Conservation (phyloP, 768 basidiomycete species). For the Boletus pseudo-olivaceus region DNA sequence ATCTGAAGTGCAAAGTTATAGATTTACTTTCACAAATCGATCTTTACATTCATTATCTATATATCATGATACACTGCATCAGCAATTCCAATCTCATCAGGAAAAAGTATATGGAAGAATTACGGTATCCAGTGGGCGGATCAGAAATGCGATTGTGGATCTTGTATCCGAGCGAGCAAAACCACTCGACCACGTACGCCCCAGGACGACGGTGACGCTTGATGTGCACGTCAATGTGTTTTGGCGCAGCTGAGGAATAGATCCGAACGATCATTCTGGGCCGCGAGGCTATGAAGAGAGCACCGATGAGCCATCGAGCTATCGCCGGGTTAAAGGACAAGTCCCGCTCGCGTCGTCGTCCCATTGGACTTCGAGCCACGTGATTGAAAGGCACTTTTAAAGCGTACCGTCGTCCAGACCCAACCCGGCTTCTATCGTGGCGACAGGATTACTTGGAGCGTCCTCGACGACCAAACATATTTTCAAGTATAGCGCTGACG, state of each 20-base stretch:
- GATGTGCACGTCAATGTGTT: background rate
- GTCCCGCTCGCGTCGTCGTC: background rate
- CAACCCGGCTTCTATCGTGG: slow-evolving; percentile 3
- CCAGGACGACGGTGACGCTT: background rate
- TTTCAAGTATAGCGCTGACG: background rate
- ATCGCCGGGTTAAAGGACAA: no score
- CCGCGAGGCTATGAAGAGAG: background rate
- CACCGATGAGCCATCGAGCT: background rate
- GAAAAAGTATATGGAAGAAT: background rate
- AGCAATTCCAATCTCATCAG: background rate
- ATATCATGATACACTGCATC: no score
- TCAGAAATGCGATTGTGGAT: background rate
- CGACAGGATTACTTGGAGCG: background rate
- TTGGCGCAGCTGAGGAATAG: background rate
- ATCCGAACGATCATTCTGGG: background rate
- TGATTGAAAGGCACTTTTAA: slow-evolving; percentile 6
- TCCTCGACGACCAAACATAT: background rate
- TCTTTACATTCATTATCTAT: background rate
- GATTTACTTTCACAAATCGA: background rate
- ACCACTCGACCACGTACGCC: background rate
- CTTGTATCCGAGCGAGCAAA: slow-evolving; percentile 12
- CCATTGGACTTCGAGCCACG: background rate
- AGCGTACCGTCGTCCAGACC: background rate
- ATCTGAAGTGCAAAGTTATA: background rate
- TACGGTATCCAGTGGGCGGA: background rate